These are phyloP conservation scores for Fusarium paranaense DNA, from an alignment of 2,329 filamentous ascomycete genomes.

Conservation along the genomic window DNA sequence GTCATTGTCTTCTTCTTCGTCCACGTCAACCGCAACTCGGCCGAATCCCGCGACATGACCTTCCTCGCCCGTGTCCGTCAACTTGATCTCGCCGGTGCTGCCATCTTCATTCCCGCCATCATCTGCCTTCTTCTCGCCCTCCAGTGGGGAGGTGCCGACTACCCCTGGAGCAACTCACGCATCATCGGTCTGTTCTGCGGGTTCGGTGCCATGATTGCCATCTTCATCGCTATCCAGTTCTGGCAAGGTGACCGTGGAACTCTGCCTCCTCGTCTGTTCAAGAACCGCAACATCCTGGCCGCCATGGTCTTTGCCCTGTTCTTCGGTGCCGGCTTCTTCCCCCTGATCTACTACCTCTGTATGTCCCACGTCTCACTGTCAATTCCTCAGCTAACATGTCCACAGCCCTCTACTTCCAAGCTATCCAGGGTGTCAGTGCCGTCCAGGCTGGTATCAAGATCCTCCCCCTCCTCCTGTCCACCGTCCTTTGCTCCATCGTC, in stretches of 20 bases:
- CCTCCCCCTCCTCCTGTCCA: conserved; percentile 64
- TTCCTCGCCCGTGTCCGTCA: conserved; percentile 54
- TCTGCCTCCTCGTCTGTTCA: conserved; percentile 60
- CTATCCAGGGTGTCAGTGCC: conserved; percentile 63
- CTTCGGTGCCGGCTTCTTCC: conserved; percentile 64
- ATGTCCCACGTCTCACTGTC: background rate
- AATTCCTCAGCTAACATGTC: conserved; percentile 20
- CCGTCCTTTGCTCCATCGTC: conserved; percentile 60
- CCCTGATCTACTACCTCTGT: conserved; percentile 66
- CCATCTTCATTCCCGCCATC: conserved; percentile 63
- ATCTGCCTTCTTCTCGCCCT: conserved; percentile 66
- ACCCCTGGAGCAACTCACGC: conserved; percentile 61
- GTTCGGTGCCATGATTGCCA: conserved; percentile 56
- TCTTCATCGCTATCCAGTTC: conserved; percentile 62
- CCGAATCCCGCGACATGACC: conserved; percentile 48
- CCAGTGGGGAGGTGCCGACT: conserved; percentile 66
- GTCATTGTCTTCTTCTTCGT: conserved; percentile 61
- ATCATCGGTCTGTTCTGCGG: conserved; percentile 65
- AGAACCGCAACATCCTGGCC: conserved; percentile 54
- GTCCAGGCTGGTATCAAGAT: conserved; percentile 67
- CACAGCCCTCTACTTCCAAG: conserved; percentile 64
- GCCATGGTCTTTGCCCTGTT: conserved; percentile 60
- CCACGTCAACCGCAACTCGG: conserved; percentile 52
- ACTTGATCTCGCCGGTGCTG: conserved; percentile 62
- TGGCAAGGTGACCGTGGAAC: conserved; percentile 57